These are phyloP conservation scores for Lenwebbia sp. DNA, from an alignment of 345 rosid genomes.

Conservation along the genomic window DNA sequence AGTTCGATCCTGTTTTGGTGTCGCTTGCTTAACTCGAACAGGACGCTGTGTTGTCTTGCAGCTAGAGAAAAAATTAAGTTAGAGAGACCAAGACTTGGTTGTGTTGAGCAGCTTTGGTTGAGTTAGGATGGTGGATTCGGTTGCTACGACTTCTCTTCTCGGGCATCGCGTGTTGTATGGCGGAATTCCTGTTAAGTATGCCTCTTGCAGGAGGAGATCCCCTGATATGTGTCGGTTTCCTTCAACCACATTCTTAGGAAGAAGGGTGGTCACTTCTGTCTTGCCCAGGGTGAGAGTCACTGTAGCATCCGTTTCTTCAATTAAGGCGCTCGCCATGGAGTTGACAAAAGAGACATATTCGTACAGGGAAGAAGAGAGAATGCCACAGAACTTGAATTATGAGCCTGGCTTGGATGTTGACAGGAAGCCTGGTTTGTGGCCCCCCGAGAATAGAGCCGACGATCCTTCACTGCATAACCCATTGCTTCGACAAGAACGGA, in stretches of 20 bases:
- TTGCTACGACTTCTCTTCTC: conserved; percentile 51
- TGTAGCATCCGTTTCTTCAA: conserved; percentile 10
- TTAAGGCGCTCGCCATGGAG: conserved; percentile 62
- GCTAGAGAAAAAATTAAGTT: background rate
- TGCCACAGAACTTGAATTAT: conserved; percentile 39
- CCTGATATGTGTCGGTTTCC: conserved; percentile 17
- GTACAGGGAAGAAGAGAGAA: conserved; percentile 35
- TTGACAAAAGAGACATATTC: conserved; percentile 66
- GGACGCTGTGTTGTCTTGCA: background rate
- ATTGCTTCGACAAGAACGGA: conserved; percentile 76
- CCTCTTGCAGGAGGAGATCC: conserved; percentile 20
- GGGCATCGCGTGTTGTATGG: conserved; percentile 39
- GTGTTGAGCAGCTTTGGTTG: conserved; percentile 2
- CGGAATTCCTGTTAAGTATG: conserved; percentile 24
- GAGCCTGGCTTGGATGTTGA: conserved; percentile 25
- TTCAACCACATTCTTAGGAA: conserved; percentile 18
- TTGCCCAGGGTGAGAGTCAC: conserved; percentile 20
- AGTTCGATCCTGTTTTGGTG: background rate
- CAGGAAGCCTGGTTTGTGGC: conserved; percentile 61
- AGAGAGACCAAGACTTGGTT: background rate
- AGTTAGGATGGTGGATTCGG: conserved; percentile 60
- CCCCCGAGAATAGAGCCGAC: conserved; percentile 83
- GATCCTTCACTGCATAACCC: conserved; percentile 81
- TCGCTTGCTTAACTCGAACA: background rate
- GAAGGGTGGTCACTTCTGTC: conserved; percentile 19